Percentiles rank a stretch among this genome's conserved stretches.
Evolutionary conservation across 2,329 filamentous ascomycete genomes (phyloP).

Genomic region (Cladosporium sphaerospermum): DNA sequence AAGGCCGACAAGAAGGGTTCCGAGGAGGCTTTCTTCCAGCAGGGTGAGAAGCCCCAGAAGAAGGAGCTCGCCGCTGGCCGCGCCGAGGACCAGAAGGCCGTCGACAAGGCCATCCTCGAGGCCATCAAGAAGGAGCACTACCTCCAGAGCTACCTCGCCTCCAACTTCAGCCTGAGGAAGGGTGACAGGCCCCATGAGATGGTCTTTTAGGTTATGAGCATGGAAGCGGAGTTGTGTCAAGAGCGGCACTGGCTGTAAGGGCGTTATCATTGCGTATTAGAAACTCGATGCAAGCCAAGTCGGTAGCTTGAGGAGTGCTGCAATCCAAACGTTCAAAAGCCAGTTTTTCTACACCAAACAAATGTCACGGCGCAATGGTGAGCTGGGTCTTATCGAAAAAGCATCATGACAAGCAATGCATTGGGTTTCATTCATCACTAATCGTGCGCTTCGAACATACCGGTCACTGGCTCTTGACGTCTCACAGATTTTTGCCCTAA

Average conservation of each 20-base stretch:
- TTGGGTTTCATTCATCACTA: constrained; percentile 3
- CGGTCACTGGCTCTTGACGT: too few relatives aligned
- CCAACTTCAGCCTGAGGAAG: constrained; percentile 97
- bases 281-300: constrained; percentile 11
- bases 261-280: constrained; percentile 13
- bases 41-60: constrained; percentile 98
- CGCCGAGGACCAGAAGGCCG: constrained; percentile 93
- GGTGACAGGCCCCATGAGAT: constrained; percentile 99
- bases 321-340: constrained; percentile 12
- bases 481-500: too few relatives aligned
- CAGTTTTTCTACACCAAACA: constrained; percentile 9
- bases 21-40: constrained; percentile 99
- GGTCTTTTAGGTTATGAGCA: constrained; percentile 71
- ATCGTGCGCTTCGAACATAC: too few relatives aligned
- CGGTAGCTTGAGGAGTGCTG: constrained; percentile 12
- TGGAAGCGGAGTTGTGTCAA: constrained; percentile 11
- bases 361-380: constrained; percentile 11
- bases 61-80: constrained; percentile 90
- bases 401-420: constrained; percentile 10
- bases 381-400: constrained; percentile 9
- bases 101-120: constrained; percentile 93
- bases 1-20: constrained; percentile 79
- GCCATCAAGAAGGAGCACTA: constrained; percentile 98
- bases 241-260: constrained; percentile 10
- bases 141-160: constrained; percentile 87